Conservation (phyloP, 768 basidiomycete genomes). For the Phylloporus sp. region DNA sequence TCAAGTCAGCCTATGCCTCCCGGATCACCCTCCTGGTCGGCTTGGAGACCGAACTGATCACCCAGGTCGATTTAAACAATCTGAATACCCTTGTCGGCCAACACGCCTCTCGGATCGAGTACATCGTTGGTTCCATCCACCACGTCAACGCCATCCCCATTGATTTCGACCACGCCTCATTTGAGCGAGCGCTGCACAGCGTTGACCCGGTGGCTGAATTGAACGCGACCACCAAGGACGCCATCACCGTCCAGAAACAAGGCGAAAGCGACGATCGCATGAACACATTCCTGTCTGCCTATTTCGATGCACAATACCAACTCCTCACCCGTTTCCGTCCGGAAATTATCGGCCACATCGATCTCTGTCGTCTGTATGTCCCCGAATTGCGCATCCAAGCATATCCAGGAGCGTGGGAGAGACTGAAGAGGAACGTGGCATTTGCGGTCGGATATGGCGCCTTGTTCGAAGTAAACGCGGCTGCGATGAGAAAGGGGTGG, state of each 20-base stretch:
- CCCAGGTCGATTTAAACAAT: slow-evolving; percentile 53
- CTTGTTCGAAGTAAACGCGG: slow-evolving; percentile 88
- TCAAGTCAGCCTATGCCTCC: slow-evolving; percentile 58
- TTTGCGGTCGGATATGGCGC: slow-evolving; percentile 79
- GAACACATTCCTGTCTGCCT: slow-evolving; percentile 52
- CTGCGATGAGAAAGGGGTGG: slow-evolving; percentile 93
- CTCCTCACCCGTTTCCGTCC: slow-evolving; percentile 70
- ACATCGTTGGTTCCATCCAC: slow-evolving; percentile 89
- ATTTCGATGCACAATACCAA: slow-evolving; percentile 82
- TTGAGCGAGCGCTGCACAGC: slow-evolving; percentile 51
- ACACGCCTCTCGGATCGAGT: slow-evolving; percentile 60
- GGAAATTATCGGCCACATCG: slow-evolving; percentile 89
- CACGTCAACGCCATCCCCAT: slow-evolving; percentile 86
- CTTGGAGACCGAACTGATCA: slow-evolving; percentile 89
- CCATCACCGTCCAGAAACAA: too few relatives aligned
- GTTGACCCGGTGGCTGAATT: slow-evolving; percentile 27
- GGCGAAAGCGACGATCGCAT: too few relatives aligned
- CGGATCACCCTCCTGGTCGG: slow-evolving; percentile 79
- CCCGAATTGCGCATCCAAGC: slow-evolving; percentile 55
- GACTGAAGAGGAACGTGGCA: slow-evolving; percentile 68
- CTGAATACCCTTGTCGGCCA: slow-evolving; percentile 49
- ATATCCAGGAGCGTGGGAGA: slow-evolving; percentile 55
- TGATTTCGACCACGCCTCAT: slow-evolving; percentile 81
- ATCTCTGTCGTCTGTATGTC: slow-evolving; percentile 83
- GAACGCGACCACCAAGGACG: slow-evolving; percentile 19